Base-by-base conservation (phyloP, 1,139 yeast species). In the Saccharomycopsis hybrid region DNA sequence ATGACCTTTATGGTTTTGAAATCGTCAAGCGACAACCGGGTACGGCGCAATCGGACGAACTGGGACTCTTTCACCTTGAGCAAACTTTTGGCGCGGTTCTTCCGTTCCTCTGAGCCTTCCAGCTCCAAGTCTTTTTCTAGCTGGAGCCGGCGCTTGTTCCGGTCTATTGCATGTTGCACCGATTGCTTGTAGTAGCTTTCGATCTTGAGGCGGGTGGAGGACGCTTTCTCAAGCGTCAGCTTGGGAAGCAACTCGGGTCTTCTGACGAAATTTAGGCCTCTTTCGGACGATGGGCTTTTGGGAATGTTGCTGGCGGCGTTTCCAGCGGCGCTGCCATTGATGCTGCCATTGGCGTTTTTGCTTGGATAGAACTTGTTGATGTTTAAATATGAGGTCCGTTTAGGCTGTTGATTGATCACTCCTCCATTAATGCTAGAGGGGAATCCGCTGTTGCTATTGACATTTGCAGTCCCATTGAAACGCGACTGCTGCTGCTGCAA, bases 61-160 rank as follows among this genome's bases (percentile, higher is more conserved):
- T 83, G 90, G 0, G 89, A 82, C 65, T 85, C 94, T 57, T 85
- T 85, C 59, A 76, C 78, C 43, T 92, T 90, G 58, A 85, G 68
- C 45, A 82, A 74, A 55, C 80, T 82, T 49, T 84, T 67, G 63
- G 85, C 90, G 62, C 94, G 73, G 59, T 80, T 80, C 57, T 80
- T 81, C 51, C 92, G 74, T 64, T 85, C 94, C 54, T 82, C 88
- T 39, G 86, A 79, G 50, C 82, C 88, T 59, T 81, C 85, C n/a
- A 75, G 73, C 53, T 74, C 68, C 40, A 85, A 64, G 55, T 77
- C 82, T 56, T 82, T 82, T 59, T 85, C 94, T 57, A 85, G 71
- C 56, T 80, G 85, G 43, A 85, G 73, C 54, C 90, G 70, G 71
- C 94, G 77, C 65, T 84, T 90, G 61, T 85, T 85, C 59, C 94